These are phyloP conservation scores for Mucor circinelloides DNA, from an alignment of 371 early-diverging fungal genomes.

Conservation along the genomic window DNA sequence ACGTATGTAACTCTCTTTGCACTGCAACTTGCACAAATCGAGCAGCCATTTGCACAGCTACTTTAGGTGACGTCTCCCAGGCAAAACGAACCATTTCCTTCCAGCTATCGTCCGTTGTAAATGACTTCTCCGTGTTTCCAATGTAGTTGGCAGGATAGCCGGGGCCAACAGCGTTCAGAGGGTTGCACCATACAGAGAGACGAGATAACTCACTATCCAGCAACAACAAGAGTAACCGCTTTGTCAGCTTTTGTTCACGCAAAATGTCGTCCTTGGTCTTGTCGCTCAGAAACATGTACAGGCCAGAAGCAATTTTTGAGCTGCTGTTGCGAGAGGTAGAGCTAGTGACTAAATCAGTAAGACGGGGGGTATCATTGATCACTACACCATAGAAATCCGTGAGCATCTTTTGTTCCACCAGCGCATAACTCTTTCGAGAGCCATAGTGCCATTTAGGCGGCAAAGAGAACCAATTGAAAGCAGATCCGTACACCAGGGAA, in stretches of 20 bases:
- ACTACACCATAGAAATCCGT: constrained; percentile 70
- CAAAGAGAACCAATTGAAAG: constrained; percentile 77
- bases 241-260: constrained; percentile 21
- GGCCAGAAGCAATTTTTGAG: constrained; percentile 38
- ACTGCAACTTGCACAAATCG: constrained; percentile 75
- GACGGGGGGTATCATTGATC: constrained; percentile 63
- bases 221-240: constrained; percentile 72
- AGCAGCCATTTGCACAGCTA: constrained; percentile 77
- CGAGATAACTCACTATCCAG: constrained; percentile 88
- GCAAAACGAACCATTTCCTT: constrained; percentile 74
- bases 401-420: constrained; percentile 70
- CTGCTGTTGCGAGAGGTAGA: constrained; percentile 43
- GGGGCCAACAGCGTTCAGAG: constrained; percentile 57
- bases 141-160: constrained; percentile 42
- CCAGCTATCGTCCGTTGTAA: constrained; percentile 69
- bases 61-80: constrained; percentile 77
- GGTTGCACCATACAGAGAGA: constrained; percentile 81
- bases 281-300: constrained; percentile 49
- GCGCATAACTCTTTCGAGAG: constrained; percentile 69
- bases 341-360: constrained; percentile 52
- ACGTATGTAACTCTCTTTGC: constrained; percentile 65
- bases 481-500: constrained; percentile 60
- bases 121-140: constrained; percentile 49
- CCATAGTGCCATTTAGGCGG: constrained; percentile 73
- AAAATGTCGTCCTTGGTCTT: constrained; percentile 38